Evolutionary conservation across 306 rosid species (phyloP).

Genomic region (Castanea mollissima): DNA sequence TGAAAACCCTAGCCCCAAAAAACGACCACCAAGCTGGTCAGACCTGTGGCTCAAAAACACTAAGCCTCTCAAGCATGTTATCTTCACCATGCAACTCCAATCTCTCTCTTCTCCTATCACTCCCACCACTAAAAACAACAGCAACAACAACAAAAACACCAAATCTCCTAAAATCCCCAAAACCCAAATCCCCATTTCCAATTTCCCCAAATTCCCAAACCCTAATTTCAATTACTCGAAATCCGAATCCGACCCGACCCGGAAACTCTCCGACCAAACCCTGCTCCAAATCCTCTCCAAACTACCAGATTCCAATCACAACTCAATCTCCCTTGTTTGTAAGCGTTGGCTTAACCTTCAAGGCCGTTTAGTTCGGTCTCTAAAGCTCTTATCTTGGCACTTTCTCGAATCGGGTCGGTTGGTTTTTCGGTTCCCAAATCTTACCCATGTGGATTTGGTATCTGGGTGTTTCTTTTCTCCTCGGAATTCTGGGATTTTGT

Average conservation of each 20-base stretch:
- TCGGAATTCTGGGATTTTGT: conserved; percentile 47
- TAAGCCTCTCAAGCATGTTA: conserved; percentile 46
- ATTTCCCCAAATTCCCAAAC: conserved; percentile 4
- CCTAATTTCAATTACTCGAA: conserved; percentile 33
- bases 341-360: conserved; percentile 90
- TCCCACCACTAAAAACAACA: too few relatives aligned
- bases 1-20: conserved; percentile 38
- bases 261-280: conserved; percentile 58
- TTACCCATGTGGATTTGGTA: conserved; percentile 66
- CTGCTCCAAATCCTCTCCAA: conserved; percentile 60
- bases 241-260: conserved; percentile 48
- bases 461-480: conserved; percentile 54
- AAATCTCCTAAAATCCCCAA: too few relatives aligned
- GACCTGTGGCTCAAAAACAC: conserved; percentile 62
- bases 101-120: conserved; percentile 41
- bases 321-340: conserved; percentile 65
- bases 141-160: too few relatives aligned
- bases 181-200: background rate
- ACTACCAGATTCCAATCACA: conserved; percentile 59
- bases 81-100: conserved; percentile 64
- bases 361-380: conserved; percentile 65
- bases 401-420: conserved; percentile 84
- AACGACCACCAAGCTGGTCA: conserved; percentile 52
- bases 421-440: conserved; percentile 70
- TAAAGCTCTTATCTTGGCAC: conserved; percentile 60